Percentiles rank a stretch among this genome's conserved stretches.
Evolutionary conservation across 495 filamentous ascomycete species (phyloP).

Genomic region (Penicillium daleae): DNA sequence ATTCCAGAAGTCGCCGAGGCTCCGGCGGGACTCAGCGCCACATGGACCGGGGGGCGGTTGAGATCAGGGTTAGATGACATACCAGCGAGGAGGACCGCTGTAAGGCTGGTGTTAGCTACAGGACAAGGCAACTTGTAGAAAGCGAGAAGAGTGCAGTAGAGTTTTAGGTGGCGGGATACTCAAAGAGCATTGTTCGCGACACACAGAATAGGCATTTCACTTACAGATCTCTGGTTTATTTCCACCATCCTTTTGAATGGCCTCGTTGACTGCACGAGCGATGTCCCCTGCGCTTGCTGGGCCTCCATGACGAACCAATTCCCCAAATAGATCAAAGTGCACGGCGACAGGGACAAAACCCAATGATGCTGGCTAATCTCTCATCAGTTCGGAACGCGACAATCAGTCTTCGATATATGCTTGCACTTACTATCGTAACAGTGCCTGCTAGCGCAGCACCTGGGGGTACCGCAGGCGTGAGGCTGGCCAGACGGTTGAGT

Average conservation of each 20-base stretch:
- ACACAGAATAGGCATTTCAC: conserved; percentile 7
- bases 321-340: conserved; percentile 39
- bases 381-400: neutral
- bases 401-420: neutral
- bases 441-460: conserved; percentile 35
- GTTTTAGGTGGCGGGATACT: neutral
- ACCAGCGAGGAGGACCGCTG: conserved; percentile 6
- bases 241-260: conserved; percentile 7
- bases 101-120: neutral
- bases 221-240: conserved; percentile 28
- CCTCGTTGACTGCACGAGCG: conserved; percentile 24
- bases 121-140: neutral
- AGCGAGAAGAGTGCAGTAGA: neutral
- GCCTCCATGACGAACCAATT: conserved; percentile 26
- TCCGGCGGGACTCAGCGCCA: neutral
- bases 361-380: conserved; percentile 33
- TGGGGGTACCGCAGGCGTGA: conserved; percentile 16
- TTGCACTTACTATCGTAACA: conserved; percentile 32
- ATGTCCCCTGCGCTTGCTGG: conserved; percentile 33
- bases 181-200: neutral
- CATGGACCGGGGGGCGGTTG: neutral
- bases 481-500: conserved; percentile 18
- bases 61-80: neutral
- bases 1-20: neutral
- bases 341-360: conserved; percentile 45